These are phyloP conservation scores for Aspergillus melleus DNA, from an alignment of 2,329 filamentous ascomycete genomes.

Conservation along the genomic window DNA sequence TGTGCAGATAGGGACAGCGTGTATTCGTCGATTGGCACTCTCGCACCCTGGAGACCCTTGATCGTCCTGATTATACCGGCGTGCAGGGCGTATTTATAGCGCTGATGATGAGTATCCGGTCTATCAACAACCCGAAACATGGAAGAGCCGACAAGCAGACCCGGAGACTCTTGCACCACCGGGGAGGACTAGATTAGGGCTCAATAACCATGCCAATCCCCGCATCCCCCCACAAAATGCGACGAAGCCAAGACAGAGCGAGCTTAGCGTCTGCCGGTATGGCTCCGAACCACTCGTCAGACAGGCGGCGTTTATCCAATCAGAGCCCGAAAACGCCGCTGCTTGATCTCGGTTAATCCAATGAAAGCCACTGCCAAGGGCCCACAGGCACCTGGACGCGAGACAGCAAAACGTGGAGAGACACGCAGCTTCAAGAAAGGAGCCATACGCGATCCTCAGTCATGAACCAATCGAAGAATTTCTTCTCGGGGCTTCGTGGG, in stretches of 20 bases:
- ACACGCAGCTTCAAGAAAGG: no score
- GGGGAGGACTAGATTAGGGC: no score
- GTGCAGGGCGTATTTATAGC: neutral
- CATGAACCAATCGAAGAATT: neutral
- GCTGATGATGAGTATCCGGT: neutral
- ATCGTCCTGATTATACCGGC: neutral
- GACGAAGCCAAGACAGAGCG: neutral
- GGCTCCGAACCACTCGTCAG: no score
- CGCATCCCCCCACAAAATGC: no score
- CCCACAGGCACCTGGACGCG: no score
- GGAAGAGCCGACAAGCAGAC: neutral
- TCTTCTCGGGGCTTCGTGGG: neutral
- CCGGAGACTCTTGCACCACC: neutral
- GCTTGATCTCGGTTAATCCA: no score
- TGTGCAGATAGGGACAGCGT: neutral
- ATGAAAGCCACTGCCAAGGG: no score
- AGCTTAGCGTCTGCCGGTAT: no score
- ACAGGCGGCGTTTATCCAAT: slow-evolving; percentile 3
- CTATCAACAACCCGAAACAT: neutral
- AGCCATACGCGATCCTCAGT: neutral
- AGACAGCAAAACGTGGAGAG: no score
- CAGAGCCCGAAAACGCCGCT: slow-evolving; percentile 2
- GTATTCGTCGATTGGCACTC: neutral
- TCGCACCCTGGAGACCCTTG: no score
- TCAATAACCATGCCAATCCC: no score